Conservation (phyloP, 225 moss, liverwort and hornwort species). For the Physcomitrellopsis africana region DNA sequence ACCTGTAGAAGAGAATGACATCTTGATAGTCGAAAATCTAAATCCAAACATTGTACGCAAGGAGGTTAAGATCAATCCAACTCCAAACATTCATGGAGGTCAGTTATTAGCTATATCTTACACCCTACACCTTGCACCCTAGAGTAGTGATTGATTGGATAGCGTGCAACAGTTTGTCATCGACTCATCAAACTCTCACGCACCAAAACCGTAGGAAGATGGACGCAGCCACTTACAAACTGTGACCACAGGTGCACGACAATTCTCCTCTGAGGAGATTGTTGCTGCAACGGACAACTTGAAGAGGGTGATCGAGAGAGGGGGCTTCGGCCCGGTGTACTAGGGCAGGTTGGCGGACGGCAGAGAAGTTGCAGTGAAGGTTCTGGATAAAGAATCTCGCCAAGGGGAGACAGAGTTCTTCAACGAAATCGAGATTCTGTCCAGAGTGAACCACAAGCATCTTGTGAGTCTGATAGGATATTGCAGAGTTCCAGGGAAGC, state of each 20-base stretch:
- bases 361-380: slow-evolving; percentile 47
- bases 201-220: too few relatives aligned
- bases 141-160: too few relatives aligned
- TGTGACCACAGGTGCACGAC: slow-evolving; percentile 20
- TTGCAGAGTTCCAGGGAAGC: slow-evolving; percentile 34
- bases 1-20: neutral
- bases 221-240: too few relatives aligned
- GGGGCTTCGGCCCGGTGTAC: slow-evolving; percentile 46
- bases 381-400: slow-evolving; percentile 25
- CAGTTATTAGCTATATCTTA: too few relatives aligned
- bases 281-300: slow-evolving; percentile 36
- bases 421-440: slow-evolving; percentile 36
- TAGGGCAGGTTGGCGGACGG: slow-evolving; percentile 33
- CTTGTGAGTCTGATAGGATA: slow-evolving; percentile 59
- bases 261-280: slow-evolving; percentile 34
- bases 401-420: slow-evolving; percentile 44
- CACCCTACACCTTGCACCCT: too few relatives aligned
- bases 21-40: too few relatives aligned
- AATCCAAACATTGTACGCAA: neutral
- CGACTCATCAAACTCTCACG: too few relatives aligned
- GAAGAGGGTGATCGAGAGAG: slow-evolving; percentile 40
- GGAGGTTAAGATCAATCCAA: neutral
- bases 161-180: too few relatives aligned
- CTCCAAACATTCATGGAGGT: neutral
- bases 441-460: slow-evolving; percentile 58